These are phyloP conservation scores for Adenanthera pavonina DNA, from an alignment of 306 rosid species.

Conservation along the genomic window DNA sequence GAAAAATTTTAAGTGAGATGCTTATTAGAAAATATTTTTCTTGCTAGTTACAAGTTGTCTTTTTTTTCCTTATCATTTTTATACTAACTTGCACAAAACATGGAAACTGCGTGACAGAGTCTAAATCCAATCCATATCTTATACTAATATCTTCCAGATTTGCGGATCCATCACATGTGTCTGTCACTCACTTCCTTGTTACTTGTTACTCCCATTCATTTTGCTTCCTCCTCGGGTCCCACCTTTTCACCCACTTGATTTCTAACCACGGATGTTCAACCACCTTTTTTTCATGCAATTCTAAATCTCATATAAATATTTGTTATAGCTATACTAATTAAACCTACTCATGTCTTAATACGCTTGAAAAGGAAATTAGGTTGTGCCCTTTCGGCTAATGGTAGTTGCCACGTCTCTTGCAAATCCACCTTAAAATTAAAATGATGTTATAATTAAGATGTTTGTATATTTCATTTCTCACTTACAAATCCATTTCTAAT, in stretches of 20 bases:
- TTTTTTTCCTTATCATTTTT: too few species aligned
- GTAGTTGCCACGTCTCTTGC: conserved; percentile 53
- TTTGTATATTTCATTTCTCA: background rate
- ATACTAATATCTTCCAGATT: background rate
- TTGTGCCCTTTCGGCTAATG: conserved; percentile 38
- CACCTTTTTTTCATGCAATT: background rate
- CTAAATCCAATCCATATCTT: background rate
- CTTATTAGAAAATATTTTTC: too few species aligned
- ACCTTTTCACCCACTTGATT: background rate
- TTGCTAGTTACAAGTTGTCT: too few species aligned
- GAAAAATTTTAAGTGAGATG: too few species aligned
- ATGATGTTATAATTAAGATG: background rate
- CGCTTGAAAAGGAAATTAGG: conserved; percentile 28
- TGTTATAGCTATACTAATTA: background rate
- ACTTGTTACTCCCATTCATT: background rate
- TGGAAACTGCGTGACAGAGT: too few species aligned
- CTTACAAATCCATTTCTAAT: background rate
- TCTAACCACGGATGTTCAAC: background rate
- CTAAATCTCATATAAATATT: background rate
- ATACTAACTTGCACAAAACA: too few species aligned
- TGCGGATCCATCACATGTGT: background rate
- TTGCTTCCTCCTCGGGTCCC: background rate
- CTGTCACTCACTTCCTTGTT: background rate
- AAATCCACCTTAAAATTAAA: conserved; percentile 45
- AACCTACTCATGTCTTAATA: background rate